Conservation (phyloP, 148 eudicot species). For the Persicaria maculosa region DNA sequence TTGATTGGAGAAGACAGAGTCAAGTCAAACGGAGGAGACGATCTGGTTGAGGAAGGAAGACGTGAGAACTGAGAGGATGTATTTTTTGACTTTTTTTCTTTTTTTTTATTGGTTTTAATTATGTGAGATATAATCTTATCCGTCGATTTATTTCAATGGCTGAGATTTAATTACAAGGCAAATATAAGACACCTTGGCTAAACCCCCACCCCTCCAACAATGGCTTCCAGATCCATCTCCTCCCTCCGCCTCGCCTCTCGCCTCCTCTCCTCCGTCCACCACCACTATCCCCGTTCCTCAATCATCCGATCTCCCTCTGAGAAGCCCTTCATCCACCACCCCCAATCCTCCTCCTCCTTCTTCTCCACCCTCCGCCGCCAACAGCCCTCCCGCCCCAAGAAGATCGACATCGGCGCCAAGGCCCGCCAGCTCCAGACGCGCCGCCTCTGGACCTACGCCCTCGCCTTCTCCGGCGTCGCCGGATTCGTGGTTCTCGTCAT, state of each 20-base stretch:
- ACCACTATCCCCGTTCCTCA: conserved; percentile 12
- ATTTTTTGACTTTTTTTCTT: too few relatives aligned
- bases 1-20: too few relatives aligned
- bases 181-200: too few relatives aligned
- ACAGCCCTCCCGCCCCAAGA: conserved; percentile 23
- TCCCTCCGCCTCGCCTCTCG: conserved; percentile 27
- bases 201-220: background rate
- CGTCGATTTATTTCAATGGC: too few relatives aligned
- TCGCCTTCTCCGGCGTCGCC: conserved; percentile 69
- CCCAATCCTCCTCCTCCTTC: conserved; percentile 18
- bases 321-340: conserved; percentile 14
- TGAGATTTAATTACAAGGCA: too few relatives aligned
- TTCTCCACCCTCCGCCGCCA: conserved; percentile 46
- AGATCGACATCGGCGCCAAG: conserved; percentile 65
- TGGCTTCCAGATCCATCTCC: conserved; percentile 39
- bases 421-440: conserved; percentile 79
- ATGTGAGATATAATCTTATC: too few relatives aligned
- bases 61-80: too few relatives aligned
- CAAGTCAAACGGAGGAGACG: too few relatives aligned
- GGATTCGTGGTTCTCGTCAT: conserved; percentile 67
- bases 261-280: conserved; percentile 28
- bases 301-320: conserved; percentile 4
- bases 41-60: too few relatives aligned
- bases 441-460: conserved; percentile 81
- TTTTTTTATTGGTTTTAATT: too few relatives aligned